phyloP scores from a whole-genome alignment of 1,284 basidiomycete species.

The Leccinum angustisporum region DNA sequence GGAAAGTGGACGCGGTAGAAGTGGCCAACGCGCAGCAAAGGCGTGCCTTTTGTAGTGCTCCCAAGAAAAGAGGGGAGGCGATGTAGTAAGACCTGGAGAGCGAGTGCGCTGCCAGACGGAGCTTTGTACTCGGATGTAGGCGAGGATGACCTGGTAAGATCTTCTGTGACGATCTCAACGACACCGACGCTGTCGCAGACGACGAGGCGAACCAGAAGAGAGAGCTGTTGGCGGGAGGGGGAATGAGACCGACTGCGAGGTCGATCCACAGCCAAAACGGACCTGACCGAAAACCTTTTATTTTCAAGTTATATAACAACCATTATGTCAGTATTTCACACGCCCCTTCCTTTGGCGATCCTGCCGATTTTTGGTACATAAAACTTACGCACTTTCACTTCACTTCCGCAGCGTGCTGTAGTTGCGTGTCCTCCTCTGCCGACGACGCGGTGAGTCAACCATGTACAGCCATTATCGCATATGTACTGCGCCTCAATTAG shows the following conservation, averaged over 20 bases:
- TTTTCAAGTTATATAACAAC: constrained; percentile 32
- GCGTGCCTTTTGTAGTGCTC: constrained; percentile 74
- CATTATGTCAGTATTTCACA: constrained; percentile 34
- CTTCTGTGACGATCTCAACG: constrained; percentile 41
- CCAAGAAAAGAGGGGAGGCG: constrained; percentile 28
- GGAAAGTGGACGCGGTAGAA: constrained; percentile 34
- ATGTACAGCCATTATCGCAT: constrained; percentile 13
- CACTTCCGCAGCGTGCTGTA: constrained; percentile 7
- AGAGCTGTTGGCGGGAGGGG: constrained; percentile 32
- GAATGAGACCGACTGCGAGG: constrained; percentile 41
- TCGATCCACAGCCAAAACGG: constrained; percentile 46
- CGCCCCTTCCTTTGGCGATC: constrained; percentile 10
- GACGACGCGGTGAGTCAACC: background rate
- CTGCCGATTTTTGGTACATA: background rate
- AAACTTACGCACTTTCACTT: constrained; percentile 15
- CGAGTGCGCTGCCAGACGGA: constrained; percentile 17
- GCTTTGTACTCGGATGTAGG: constrained; percentile 25
- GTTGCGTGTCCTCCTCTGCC: constrained; percentile 14
- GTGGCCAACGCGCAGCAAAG: constrained; percentile 87
- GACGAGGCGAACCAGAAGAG: constrained; percentile 38
- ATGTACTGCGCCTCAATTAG: constrained; percentile 16
- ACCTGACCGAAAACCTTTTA: constrained; percentile 17
- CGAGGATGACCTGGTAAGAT: constrained; percentile 27
- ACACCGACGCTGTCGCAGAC: constrained; percentile 43
- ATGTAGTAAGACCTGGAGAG: constrained; percentile 37